These are phyloP conservation scores for Phytophthora palmivora DNA, from an alignment of 352 stramenopile species.

Conservation along the genomic window DNA sequence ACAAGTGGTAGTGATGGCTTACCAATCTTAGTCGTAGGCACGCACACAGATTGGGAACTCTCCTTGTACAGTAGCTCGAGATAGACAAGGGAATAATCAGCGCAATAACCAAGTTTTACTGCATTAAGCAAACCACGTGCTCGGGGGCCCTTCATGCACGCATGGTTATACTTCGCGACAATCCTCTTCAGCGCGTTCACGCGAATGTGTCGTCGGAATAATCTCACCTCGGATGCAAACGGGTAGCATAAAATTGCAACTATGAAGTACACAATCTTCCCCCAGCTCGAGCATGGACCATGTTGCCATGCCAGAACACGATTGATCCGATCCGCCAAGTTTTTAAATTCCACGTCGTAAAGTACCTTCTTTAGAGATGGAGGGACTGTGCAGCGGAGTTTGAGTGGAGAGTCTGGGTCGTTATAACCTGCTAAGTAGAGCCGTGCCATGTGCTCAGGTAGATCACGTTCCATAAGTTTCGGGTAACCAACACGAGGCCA, in stretches of 20 bases:
- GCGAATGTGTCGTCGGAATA: constrained; percentile 75
- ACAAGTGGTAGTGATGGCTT: constrained; percentile 78
- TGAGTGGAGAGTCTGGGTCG: constrained; percentile 64
- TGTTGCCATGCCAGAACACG: constrained; percentile 59
- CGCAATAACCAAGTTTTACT: constrained; percentile 80
- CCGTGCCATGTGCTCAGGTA: constrained; percentile 81
- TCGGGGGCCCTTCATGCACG: constrained; percentile 83
- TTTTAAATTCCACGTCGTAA: constrained; percentile 71
- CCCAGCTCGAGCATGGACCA: constrained; percentile 56
- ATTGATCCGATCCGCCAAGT: constrained; percentile 75
- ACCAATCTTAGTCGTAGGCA: constrained; percentile 75
- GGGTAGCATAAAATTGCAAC: constrained; percentile 74
- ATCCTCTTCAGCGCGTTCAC: constrained; percentile 82
- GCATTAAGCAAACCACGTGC: constrained; percentile 75
- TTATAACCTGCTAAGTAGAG: constrained; percentile 79
- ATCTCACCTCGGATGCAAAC: constrained; percentile 66
- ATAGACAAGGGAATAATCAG: constrained; percentile 85
- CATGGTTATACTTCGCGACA: constrained; percentile 81
- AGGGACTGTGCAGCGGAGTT: constrained; percentile 67
- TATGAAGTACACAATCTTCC: constrained; percentile 65
- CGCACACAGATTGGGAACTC: constrained; percentile 70
- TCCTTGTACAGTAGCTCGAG: constrained; percentile 84
- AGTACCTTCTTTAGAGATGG: constrained; percentile 65
- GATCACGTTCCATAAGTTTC: constrained; percentile 80
- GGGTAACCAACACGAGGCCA: constrained; percentile 81